These are phyloP conservation scores for Sarocladiaceae sp. DNA, from an alignment of 2,329 filamentous ascomycete genomes.

Conservation along the genomic window DNA sequence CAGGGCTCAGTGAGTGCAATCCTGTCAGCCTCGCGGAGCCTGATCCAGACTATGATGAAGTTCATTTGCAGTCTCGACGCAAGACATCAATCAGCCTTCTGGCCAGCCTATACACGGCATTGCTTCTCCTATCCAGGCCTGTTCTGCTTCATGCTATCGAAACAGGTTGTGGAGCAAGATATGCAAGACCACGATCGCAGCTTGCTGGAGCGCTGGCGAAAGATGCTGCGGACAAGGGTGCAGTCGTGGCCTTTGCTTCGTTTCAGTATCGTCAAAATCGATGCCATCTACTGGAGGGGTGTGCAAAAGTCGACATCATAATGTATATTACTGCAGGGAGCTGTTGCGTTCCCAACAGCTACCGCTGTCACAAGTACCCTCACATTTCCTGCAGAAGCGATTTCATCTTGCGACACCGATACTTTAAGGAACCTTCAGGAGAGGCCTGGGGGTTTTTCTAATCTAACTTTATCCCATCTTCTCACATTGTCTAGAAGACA, in stretches of 20 bases:
- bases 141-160: conserved; percentile 15
- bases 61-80: conserved; percentile 14
- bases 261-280: conserved; percentile 17
- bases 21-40: conserved; percentile 14
- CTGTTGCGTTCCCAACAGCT: conserved; percentile 13
- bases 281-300: conserved; percentile 18
- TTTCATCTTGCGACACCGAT: too few relatives aligned
- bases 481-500: conserved; percentile 7
- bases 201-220: conserved; percentile 15
- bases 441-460: too few relatives aligned
- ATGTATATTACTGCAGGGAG: too few relatives aligned
- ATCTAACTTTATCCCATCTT: too few relatives aligned
- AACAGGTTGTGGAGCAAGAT: conserved; percentile 12
- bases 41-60: conserved; percentile 13
- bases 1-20: conserved; percentile 4
- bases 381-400: too few relatives aligned
- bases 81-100: conserved; percentile 15
- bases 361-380: too few relatives aligned
- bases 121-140: conserved; percentile 15
- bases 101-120: conserved; percentile 16
- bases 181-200: conserved; percentile 10
- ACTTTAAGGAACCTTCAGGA: too few relatives aligned
- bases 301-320: conserved; percentile 19
- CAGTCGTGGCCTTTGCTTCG: conserved; percentile 16
- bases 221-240: conserved; percentile 15